Evolutionary conservation across 768 basidiomycete genomes (phyloP).

Genomic region (Russula earlei): DNA sequence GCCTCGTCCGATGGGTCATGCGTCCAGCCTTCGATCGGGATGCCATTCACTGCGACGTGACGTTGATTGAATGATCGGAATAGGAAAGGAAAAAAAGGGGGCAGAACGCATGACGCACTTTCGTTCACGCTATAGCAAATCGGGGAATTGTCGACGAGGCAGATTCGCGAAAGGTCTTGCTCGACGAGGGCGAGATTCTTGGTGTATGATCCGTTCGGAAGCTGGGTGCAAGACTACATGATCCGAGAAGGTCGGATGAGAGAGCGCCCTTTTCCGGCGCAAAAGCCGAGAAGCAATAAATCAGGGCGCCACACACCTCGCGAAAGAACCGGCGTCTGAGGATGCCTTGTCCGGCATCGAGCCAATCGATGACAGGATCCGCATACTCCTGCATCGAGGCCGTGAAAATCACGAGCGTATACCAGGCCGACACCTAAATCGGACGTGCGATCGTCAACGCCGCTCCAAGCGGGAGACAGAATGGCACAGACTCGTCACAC

Average conservation of each 20-base stretch:
- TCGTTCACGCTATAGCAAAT: constrained; percentile 87
- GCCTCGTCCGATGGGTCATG: constrained; percentile 96
- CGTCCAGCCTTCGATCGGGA: constrained; percentile 99
- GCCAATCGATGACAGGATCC: constrained; percentile 99
- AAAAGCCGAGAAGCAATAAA: background rate
- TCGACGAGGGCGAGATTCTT: constrained; percentile 89
- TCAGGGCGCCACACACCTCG: constrained; percentile 41
- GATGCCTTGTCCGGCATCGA: constrained; percentile 90
- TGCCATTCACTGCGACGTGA: constrained; percentile 74
- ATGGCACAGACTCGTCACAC: constrained; percentile 17
- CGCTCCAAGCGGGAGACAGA: too few relatives aligned
- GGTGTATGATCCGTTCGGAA: constrained; percentile 88
- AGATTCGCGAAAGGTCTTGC: constrained; percentile 83
- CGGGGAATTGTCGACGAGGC: constrained; percentile 94
- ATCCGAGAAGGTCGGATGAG: background rate
- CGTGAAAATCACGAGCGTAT: constrained; percentile 97
- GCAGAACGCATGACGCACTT: constrained; percentile 41
- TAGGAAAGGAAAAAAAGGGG: background rate
- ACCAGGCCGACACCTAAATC: constrained; percentile 91
- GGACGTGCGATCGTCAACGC: background rate
- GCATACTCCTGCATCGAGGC: constrained; percentile 99
- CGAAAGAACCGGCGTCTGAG: constrained; percentile 84
- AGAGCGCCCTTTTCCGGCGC: background rate
- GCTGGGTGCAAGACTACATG: constrained; percentile 83
- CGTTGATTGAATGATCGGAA: background rate